phyloP scores from a whole-genome alignment of 192 early-diverging fungal species.

The Gigaspora rosea region DNA sequence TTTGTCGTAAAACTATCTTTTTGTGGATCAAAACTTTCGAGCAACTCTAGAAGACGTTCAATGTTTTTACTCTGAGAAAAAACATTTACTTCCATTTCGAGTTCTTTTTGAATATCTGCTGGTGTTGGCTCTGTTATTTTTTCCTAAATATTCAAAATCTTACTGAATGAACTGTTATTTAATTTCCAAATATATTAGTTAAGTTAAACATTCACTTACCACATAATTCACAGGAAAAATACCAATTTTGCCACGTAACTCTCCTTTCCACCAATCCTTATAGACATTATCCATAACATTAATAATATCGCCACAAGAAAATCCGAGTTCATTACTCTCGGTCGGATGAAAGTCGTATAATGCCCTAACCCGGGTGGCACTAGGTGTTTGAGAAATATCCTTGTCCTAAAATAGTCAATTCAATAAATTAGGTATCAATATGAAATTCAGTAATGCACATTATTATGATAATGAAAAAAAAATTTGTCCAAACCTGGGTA shows the following conservation, averaged over 20 bases:
- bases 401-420: background rate
- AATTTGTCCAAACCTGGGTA: background rate
- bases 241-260: constrained; percentile 80
- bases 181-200: background rate
- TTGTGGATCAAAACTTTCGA: constrained; percentile 76
- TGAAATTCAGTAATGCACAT: constrained; percentile 19
- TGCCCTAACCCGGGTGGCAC: constrained; percentile 67
- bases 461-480: constrained; percentile 37
- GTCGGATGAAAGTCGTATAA: constrained; percentile 92
- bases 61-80: constrained; percentile 73
- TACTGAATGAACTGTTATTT: background rate
- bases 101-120: constrained; percentile 55
- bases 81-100: constrained; percentile 67
- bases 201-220: constrained; percentile 39
- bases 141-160: constrained; percentile 39
- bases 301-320: constrained; percentile 86
- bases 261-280: constrained; percentile 99
- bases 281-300: constrained; percentile 91
- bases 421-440: background rate
- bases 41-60: constrained; percentile 72
- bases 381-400: background rate
- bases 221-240: constrained; percentile 99
- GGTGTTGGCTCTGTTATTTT: constrained; percentile 61
- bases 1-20: constrained; percentile 88
- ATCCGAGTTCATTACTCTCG: constrained; percentile 89